These are phyloP conservation scores for Cercospora janseana DNA, from an alignment of 2,329 filamentous ascomycete species.

Conservation along the genomic window DNA sequence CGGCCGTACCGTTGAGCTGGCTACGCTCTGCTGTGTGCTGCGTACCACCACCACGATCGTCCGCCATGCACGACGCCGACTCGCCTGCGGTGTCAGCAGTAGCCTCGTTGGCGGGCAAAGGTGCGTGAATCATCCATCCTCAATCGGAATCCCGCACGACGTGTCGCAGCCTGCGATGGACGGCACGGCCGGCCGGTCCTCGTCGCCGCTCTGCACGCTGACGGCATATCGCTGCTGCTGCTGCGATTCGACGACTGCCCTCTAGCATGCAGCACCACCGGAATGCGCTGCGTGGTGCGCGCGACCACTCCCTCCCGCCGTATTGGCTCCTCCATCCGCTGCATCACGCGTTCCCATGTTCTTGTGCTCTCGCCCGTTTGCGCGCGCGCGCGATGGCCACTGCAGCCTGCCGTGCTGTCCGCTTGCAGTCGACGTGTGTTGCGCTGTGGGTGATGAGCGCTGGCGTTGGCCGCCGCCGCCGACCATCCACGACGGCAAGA, in stretches of 20 bases:
- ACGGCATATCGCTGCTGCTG: too few relatives aligned
- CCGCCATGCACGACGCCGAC: constrained; percentile 16
- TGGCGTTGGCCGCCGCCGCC: neutral
- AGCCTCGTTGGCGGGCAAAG: constrained; percentile 14
- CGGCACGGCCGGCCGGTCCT: constrained; percentile 11
- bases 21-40: constrained; percentile 6
- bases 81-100: constrained; percentile 14
- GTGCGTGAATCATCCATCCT: constrained; percentile 6
- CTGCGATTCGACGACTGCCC: constrained; percentile 16
- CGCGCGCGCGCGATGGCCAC: constrained; percentile 5
- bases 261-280: constrained; percentile 16
- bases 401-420: constrained; percentile 16
- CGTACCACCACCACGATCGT: constrained; percentile 10
- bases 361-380: neutral
- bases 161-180: constrained; percentile 14
- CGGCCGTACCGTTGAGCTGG: neutral
- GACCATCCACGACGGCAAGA: constrained; percentile 7
- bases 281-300: constrained; percentile 8
- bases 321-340: constrained; percentile 1
- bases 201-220: constrained; percentile 19
- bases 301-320: constrained; percentile 11
- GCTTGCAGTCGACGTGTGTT: constrained; percentile 6
- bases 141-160: constrained; percentile 14
- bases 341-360: neutral
- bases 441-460: neutral